Conservation (phyloP, 2,329 filamentous ascomycete species). For the Ceratocystis ficicola region DNA sequence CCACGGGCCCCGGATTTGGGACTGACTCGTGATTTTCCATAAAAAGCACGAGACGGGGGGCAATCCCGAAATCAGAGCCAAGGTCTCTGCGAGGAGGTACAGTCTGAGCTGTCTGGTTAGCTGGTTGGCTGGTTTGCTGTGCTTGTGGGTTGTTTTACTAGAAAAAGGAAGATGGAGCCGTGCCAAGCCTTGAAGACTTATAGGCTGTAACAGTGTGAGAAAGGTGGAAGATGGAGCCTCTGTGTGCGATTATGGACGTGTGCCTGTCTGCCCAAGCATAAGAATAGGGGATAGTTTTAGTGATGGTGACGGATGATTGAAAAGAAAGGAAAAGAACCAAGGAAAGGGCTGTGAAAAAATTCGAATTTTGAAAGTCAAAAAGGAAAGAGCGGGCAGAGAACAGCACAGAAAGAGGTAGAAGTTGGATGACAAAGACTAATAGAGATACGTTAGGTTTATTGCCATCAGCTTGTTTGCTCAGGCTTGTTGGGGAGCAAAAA, state of each 20-base stretch:
- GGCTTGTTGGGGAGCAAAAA: not conserved
- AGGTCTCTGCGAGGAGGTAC: not conserved
- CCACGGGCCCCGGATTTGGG: conserved; percentile 16
- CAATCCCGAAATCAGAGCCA: not conserved
- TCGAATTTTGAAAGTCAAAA: not conserved
- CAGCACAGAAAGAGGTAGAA: not conserved
- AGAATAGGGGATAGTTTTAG: too few species aligned
- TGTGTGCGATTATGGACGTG: not conserved
- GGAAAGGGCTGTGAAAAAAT: not conserved
- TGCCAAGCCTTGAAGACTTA: not conserved
- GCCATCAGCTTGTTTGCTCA: not conserved
- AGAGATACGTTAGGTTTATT: not conserved
- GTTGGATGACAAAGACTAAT: not conserved
- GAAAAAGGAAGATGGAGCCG: not conserved
- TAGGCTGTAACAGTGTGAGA: not conserved
- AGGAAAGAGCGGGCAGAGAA: not conserved
- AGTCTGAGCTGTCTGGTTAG: not conserved
- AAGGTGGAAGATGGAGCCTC: not conserved
- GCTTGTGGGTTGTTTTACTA: not conserved
- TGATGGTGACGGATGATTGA: not conserved
- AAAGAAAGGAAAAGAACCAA: not conserved
- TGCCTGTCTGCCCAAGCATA: not conserved
- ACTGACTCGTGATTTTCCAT: conserved; percentile 17
- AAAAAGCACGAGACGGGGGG: not conserved
- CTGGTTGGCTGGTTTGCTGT: not conserved